Percentiles rank a stretch among this genome's conserved stretches.
These are phyloP conservation scores for Aspergillus nidulans DNA, from an alignment of 495 filamentous ascomycete genomes.

Conservation along the genomic window DNA sequence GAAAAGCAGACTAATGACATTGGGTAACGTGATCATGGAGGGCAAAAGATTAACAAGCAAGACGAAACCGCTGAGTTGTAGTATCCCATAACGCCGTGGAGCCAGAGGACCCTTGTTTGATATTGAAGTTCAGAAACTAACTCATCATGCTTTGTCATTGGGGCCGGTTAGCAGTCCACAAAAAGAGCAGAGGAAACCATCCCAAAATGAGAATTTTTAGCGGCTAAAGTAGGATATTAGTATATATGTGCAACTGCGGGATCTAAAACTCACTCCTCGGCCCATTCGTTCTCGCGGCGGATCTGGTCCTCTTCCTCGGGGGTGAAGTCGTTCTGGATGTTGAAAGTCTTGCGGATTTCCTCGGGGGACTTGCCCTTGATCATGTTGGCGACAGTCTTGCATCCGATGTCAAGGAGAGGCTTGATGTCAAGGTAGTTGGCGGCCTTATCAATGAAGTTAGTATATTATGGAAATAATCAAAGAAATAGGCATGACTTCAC, in stretches of 20 bases:
- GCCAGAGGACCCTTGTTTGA: slow-evolving; percentile 5
- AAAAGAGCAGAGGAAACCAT: slow-evolving; percentile 10
- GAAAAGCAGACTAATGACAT: background rate
- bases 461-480: background rate
- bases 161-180: slow-evolving; percentile 1
- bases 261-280: slow-evolving; percentile 53
- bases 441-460: slow-evolving; percentile 35
- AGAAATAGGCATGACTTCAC: slow-evolving; percentile 26
- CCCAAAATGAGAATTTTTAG: slow-evolving; percentile 20
- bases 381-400: slow-evolving; percentile 68
- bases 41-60: background rate
- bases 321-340: slow-evolving; percentile 72
- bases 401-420: slow-evolving; percentile 61
- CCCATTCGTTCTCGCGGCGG: slow-evolving; percentile 69
- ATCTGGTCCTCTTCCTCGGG: slow-evolving; percentile 72
- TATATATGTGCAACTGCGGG: background rate
- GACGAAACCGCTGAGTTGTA: slow-evolving; percentile 11
- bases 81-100: slow-evolving; percentile 18
- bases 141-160: background rate
- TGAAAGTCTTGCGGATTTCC: slow-evolving; percentile 73
- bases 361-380: slow-evolving; percentile 72
- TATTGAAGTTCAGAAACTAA: slow-evolving; percentile 1
- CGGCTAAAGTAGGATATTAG: slow-evolving; percentile 31
- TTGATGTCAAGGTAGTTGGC: slow-evolving; percentile 74
- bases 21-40: background rate